phyloP scores from a whole-genome alignment of 441 rosid species.

The Omphalea diandra region DNA sequence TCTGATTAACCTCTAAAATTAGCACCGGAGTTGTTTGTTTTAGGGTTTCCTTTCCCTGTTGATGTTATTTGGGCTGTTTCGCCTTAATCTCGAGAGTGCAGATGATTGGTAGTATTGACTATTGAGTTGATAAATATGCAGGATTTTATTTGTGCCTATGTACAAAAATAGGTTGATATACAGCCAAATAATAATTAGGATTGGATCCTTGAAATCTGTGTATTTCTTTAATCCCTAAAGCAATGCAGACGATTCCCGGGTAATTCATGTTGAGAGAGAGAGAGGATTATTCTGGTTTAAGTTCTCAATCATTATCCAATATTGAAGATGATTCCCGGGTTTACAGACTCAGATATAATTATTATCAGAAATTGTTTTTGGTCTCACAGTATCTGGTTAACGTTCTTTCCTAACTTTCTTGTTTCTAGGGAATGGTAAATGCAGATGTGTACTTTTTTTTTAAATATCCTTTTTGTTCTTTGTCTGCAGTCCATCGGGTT shows the following conservation, averaged over 20 bases:
- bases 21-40: too few relatives aligned
- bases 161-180: not conserved
- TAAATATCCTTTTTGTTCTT: not conserved
- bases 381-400: not conserved
- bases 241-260: not conserved
- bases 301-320: not conserved
- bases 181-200: too few relatives aligned
- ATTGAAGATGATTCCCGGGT: not conserved
- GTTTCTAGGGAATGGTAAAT: not conserved
- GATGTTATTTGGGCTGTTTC: too few relatives aligned
- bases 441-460: not conserved
- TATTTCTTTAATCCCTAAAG: not conserved
- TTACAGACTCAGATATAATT: not conserved
- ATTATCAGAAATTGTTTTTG: not conserved
- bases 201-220: not conserved
- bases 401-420: constrained; percentile 1
- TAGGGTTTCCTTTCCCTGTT: too few relatives aligned
- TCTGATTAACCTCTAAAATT: too few relatives aligned
- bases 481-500: not conserved
- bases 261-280: too few relatives aligned
- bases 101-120: too few relatives aligned
- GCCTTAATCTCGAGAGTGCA: too few relatives aligned
- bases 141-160: not conserved
- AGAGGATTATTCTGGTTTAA: not conserved
- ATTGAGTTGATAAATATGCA: too few relatives aligned